Conservation (phyloP, 306 rosid species). For the Dryas octopetala region DNA sequence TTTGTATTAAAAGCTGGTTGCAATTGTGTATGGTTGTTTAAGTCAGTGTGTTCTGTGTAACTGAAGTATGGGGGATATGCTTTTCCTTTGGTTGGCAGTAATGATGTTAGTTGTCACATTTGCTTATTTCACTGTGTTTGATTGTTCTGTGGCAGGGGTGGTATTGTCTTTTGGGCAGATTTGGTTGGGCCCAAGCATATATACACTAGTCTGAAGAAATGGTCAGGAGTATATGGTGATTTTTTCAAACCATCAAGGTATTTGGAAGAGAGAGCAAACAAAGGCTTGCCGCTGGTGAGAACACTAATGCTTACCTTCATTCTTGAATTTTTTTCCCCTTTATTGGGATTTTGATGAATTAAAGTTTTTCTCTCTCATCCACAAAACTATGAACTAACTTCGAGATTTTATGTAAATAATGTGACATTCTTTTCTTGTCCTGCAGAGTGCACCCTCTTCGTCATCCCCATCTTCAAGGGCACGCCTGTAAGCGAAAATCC, state of each 20-base stretch:
- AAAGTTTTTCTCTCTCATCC: not conserved
- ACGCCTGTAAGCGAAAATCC: slow-evolving; percentile 44
- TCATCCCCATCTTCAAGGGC: slow-evolving; percentile 47
- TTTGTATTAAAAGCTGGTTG: no score
- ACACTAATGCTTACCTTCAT: not conserved
- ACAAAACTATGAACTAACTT: not conserved
- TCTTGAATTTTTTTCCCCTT: not conserved
- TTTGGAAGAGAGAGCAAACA: slow-evolving; percentile 87
- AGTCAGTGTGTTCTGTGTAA: no score
- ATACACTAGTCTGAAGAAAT: slow-evolving; percentile 71
- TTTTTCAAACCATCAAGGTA: slow-evolving; percentile 82
- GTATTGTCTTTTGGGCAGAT: slow-evolving; percentile 91
- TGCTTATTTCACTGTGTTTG: not conserved
- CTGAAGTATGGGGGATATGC: no score
- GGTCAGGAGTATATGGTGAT: slow-evolving; percentile 73
- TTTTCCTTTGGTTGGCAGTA: not conserved
- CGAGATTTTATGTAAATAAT: not conserved
- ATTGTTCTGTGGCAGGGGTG: slow-evolving; percentile 64
- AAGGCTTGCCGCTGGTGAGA: slow-evolving; percentile 84
- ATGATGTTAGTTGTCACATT: not conserved
- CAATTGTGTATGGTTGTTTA: no score
- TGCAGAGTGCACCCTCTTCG: slow-evolving; percentile 75
- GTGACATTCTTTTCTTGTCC: slow-evolving; percentile 6
- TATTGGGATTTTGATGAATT: not conserved
- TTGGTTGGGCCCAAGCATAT: slow-evolving; percentile 75